Percentiles rank a stretch among this genome's conserved stretches.
These are phyloP conservation scores for Somion occarium DNA, from an alignment of 1,284 basidiomycete genomes.

Conservation along the genomic window DNA sequence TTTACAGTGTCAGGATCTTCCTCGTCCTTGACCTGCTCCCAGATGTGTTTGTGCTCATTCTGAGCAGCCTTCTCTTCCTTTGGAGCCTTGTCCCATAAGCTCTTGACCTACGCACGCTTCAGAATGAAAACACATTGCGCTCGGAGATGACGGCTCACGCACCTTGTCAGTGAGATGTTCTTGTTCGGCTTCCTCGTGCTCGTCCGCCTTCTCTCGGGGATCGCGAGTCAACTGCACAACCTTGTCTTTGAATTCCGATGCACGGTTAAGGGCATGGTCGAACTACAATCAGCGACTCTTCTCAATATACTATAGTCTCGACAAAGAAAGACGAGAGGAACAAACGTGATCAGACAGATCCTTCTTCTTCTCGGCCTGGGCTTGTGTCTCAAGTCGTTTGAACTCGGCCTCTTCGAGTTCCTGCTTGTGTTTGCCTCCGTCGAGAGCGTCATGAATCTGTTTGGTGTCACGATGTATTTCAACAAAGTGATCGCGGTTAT, in stretches of 20 bases:
- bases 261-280: not conserved
- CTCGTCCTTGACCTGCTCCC: not conserved
- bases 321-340: no score
- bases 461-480: not conserved
- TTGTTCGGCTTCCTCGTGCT: slow-evolving; percentile 1
- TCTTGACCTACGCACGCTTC: slow-evolving; percentile 6
- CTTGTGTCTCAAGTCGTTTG: slow-evolving; percentile 5
- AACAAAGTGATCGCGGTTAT: not conserved
- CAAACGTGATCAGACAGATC: slow-evolving; percentile 3
- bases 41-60: slow-evolving; percentile 5
- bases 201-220: not conserved
- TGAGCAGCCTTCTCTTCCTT: slow-evolving; percentile 4
- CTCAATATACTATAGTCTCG: no score
- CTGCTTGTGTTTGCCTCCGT: slow-evolving; percentile 8
- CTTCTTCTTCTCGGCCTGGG: slow-evolving; percentile 7
- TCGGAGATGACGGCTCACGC: not conserved
- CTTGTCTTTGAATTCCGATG: slow-evolving; percentile 4
- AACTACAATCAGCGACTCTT: slow-evolving; percentile 5
- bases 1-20: not conserved
- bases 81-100: slow-evolving; percentile 4
- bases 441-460: slow-evolving; percentile 9
- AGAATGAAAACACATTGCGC: no score
- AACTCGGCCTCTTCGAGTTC: slow-evolving; percentile 10
- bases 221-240: slow-evolving; percentile 1
- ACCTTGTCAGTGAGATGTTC: slow-evolving; percentile 6